Evolutionary conservation across 2,329 filamentous ascomycete species (phyloP).

Genomic region (Aspergillus sp.): DNA sequence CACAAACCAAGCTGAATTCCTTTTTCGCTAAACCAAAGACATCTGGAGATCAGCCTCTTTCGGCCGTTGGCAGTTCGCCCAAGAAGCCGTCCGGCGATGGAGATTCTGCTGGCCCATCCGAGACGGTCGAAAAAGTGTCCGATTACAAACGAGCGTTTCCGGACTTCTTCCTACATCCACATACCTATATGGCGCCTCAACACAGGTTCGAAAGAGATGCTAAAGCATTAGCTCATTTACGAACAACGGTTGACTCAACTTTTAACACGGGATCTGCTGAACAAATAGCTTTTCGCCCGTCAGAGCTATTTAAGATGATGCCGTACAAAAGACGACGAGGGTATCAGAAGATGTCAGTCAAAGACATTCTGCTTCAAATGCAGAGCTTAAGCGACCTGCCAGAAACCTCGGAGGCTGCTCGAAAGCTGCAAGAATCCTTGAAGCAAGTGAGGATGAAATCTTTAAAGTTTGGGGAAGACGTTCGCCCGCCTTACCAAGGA

Average conservation of each 20-base stretch:
- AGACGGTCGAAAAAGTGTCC: constrained; percentile 34
- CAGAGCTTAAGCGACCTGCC: constrained; percentile 46
- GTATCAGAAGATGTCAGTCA: constrained; percentile 46
- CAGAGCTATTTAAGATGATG: constrained; percentile 39
- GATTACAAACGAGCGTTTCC: constrained; percentile 73
- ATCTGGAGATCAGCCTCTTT: constrained; percentile 23
- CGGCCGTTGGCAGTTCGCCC: constrained; percentile 29
- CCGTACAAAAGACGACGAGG: constrained; percentile 36
- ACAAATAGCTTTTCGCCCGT: constrained; percentile 28
- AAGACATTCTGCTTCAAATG: constrained; percentile 60
- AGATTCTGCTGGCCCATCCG: constrained; percentile 12
- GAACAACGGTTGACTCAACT: constrained; percentile 49
- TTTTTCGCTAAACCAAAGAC: constrained; percentile 49
- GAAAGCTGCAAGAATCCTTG: constrained; percentile 43
- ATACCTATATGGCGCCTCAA: constrained; percentile 66
- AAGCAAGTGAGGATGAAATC: constrained; percentile 56
- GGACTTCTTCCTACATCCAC: constrained; percentile 74
- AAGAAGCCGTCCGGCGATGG: constrained; percentile 19
- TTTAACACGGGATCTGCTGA: constrained; percentile 17
- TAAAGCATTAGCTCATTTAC: constrained; percentile 55
- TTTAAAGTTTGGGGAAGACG: constrained; percentile 61
- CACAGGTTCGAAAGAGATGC: constrained; percentile 59
- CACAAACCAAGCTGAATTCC: constrained; percentile 51
- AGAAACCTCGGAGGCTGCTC: constrained; percentile 21
- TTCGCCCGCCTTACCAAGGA: constrained; percentile 62